Evolutionary conservation across 1,284 basidiomycete species (phyloP).

Genomic region (Cronartium ribicola): DNA sequence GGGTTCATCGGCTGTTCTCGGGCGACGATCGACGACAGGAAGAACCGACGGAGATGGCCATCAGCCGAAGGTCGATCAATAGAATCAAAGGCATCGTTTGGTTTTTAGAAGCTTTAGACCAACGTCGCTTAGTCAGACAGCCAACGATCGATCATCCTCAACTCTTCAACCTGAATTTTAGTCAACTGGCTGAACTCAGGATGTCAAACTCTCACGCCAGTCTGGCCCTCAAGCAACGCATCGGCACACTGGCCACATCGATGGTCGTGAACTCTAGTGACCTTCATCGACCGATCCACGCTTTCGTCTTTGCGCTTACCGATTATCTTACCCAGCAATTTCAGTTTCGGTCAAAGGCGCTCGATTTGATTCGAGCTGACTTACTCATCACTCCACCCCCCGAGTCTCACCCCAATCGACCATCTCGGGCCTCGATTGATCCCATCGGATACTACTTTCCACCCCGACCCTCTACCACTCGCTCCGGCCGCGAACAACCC

Average conservation of each 20-base stretch:
- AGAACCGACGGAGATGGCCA: slow-evolving; percentile 45
- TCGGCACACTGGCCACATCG: no score
- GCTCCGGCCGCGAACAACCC: no score
- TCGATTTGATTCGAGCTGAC: neutral
- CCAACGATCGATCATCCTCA: no score
- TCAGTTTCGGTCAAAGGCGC: slow-evolving; percentile 21
- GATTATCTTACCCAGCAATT: slow-evolving; percentile 39
- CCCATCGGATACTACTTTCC: no score
- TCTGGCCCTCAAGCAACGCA: no score
- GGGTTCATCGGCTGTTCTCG: slow-evolving; percentile 50
- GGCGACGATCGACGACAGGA: slow-evolving; percentile 49
- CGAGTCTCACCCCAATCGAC: neutral
- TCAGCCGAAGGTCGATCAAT: slow-evolving; percentile 47
- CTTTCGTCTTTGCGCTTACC: slow-evolving; percentile 43
- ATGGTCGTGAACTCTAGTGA: no score
- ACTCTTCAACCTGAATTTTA: no score
- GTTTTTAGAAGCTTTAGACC: slow-evolving; percentile 49
- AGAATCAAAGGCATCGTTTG: slow-evolving; percentile 50
- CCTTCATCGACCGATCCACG: no score
- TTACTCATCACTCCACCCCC: neutral
- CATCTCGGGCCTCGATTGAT: neutral
- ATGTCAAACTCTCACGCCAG: no score
- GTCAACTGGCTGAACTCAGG: no score
- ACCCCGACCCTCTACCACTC: no score
- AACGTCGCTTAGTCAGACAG: slow-evolving; percentile 18